These are phyloP conservation scores for Apocynum venetum DNA, from an alignment of 257 asterid species.

Conservation along the genomic window DNA sequence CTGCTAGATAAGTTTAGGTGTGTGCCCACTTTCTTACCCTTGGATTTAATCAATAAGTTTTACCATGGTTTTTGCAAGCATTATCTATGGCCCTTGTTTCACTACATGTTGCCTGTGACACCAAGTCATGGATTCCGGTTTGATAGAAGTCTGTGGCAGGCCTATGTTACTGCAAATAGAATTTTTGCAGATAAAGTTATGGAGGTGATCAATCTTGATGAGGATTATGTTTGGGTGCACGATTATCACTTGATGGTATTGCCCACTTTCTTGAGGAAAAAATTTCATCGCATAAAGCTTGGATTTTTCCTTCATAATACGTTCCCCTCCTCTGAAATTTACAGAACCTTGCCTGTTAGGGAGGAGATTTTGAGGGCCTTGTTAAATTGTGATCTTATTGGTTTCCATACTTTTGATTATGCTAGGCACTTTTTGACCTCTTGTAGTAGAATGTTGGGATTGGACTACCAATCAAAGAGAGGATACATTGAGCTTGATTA, in stretches of 20 bases:
- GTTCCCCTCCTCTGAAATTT: slow-evolving; percentile 85
- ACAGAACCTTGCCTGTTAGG: slow-evolving; percentile 76
- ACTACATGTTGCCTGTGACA: slow-evolving; percentile 73
- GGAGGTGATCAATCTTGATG: slow-evolving; percentile 75
- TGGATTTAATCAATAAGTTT: slow-evolving; percentile 47
- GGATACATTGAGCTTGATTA: slow-evolving; percentile 85
- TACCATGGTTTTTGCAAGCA: slow-evolving; percentile 89
- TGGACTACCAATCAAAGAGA: slow-evolving; percentile 78
- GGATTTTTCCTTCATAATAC: slow-evolving; percentile 77
- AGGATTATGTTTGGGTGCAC: slow-evolving; percentile 82
- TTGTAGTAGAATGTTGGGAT: slow-evolving; percentile 90
- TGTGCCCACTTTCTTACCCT: slow-evolving; percentile 69
- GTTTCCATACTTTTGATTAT: slow-evolving; percentile 89
- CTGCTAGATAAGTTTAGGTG: slow-evolving; percentile 64
- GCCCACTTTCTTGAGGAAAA: slow-evolving; percentile 80
- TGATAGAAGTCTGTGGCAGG: slow-evolving; percentile 64
- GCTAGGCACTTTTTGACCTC: slow-evolving; percentile 91
- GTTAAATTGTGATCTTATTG: slow-evolving; percentile 79
- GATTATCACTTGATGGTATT: slow-evolving; percentile 84
- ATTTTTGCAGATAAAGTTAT: slow-evolving; percentile 74
- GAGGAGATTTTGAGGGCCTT: slow-evolving; percentile 77
- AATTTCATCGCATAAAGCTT: slow-evolving; percentile 51
- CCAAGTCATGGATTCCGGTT: slow-evolving; percentile 66
- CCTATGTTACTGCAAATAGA: slow-evolving; percentile 75
- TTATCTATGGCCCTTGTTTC: slow-evolving; percentile 79